Evolutionary conservation across 108 stramenopile genomes (phyloP).

Genomic region (Pseudonitzschia multistriata): DNA sequence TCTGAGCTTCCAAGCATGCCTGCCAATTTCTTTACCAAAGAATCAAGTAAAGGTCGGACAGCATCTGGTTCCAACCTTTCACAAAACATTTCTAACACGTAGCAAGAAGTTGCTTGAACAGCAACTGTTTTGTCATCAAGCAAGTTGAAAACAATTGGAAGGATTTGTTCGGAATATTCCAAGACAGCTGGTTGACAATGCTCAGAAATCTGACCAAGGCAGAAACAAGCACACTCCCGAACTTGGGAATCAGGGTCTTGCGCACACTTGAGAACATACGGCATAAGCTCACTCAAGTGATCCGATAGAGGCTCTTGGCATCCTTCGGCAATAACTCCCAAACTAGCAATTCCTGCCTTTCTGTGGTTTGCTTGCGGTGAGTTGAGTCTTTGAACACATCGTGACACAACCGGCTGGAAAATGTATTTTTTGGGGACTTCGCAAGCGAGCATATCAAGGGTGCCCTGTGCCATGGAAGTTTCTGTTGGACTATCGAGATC

Average conservation of each 20-base stretch:
- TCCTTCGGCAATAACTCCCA: conserved; percentile 96
- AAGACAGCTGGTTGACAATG: conserved; percentile 98
- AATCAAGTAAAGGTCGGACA: conserved; percentile 86
- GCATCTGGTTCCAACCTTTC: conserved; percentile 94
- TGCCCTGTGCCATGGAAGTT: conserved; percentile 94
- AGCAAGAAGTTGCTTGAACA: conserved; percentile 92
- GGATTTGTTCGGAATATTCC: conserved; percentile 81
- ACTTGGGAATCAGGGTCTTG: conserved; percentile 85
- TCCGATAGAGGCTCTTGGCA: conserved; percentile 83
- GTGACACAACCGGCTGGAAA: conserved; percentile 82
- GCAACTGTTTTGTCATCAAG: conserved; percentile 88
- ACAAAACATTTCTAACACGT: conserved; percentile 98
- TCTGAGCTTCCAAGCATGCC: conserved; percentile 87
- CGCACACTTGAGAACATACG: conserved; percentile 78
- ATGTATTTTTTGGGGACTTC: conserved; percentile 94
- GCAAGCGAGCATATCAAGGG: conserved; percentile 94
- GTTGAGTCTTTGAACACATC: conserved; percentile 79
- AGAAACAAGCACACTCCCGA: conserved; percentile 96
- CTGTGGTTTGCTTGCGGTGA: conserved; percentile 75
- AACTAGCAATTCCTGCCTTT: conserved; percentile 93
- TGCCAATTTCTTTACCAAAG: conserved; percentile 89
- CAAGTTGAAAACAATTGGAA: conserved; percentile 92
- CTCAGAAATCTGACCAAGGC: conserved; percentile 94
- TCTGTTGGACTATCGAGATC: conserved; percentile 82
- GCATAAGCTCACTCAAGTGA: conserved; percentile 76